Conservation (phyloP, 768 basidiomycete genomes). For the Erythrobasidium yunnanense region DNA sequence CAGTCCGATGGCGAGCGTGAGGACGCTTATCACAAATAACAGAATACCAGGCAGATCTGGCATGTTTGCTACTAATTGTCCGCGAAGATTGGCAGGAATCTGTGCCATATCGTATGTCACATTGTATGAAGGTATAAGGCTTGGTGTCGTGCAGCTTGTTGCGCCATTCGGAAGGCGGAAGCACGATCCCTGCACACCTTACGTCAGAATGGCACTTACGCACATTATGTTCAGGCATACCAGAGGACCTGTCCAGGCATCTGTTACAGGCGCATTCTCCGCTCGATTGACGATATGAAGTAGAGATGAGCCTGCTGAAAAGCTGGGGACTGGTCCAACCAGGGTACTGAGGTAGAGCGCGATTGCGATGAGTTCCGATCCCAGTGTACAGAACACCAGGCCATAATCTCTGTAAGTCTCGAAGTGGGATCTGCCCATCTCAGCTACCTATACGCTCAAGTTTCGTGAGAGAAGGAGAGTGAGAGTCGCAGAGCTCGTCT, state of each 20-base stretch:
- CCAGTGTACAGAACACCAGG: neutral
- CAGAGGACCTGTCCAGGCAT: neutral
- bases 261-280: neutral
- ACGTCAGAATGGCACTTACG: too few relatives aligned
- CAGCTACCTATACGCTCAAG: too few relatives aligned
- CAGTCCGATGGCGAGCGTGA: neutral
- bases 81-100: neutral
- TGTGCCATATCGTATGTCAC: neutral
- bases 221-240: too few relatives aligned
- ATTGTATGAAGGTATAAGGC: neutral
- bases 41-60: neutral
- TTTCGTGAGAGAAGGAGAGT: too few relatives aligned
- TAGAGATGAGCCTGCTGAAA: neutral
- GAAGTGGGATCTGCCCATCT: neutral
- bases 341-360: neutral
- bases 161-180: neutral
- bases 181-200: neutral
- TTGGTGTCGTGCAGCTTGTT: neutral
- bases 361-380: neutral
- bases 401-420: neutral
- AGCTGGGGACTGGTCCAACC: neutral
- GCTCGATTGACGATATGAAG: neutral
- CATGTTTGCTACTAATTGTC: neutral
- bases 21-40: neutral
- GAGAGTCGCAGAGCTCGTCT: too few relatives aligned